Conservation (phyloP, 345 rosid genomes). For the Erysimum cheiranthoides region DNA sequence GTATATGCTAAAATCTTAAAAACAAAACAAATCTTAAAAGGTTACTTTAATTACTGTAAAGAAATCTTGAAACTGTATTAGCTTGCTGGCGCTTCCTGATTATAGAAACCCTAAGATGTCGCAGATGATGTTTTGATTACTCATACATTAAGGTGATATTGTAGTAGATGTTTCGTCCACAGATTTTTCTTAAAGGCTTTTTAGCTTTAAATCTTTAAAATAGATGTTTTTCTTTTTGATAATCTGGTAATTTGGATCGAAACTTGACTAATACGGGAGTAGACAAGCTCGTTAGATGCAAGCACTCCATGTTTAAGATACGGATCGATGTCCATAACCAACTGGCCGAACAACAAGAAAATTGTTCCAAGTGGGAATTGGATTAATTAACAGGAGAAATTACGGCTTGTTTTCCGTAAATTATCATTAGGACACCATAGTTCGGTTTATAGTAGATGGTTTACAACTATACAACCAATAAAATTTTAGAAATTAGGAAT, state of each 20-base stretch:
- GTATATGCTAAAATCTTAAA: neutral
- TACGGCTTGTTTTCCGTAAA: neutral
- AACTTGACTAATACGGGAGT: neutral
- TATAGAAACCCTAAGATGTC: neutral
- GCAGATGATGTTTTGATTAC: slow-evolving; percentile 4
- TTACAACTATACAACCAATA: neutral
- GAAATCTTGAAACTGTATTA: neutral
- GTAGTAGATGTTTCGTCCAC: neutral
- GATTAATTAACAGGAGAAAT: neutral
- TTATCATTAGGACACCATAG: neutral
- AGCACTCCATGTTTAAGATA: neutral
- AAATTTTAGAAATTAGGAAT: neutral
- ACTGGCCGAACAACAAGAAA: neutral
- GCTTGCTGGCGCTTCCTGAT: neutral
- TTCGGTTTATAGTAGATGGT: neutral
- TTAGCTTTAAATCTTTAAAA: neutral
- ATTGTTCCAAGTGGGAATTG: neutral
- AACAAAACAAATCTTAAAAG: slow-evolving; percentile 1
- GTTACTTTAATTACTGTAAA: neutral
- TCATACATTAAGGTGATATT: neutral
- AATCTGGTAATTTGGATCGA: neutral
- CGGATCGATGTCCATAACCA: neutral
- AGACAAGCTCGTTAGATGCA: neutral
- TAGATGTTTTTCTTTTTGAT: neutral
- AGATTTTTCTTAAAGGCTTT: neutral